Evolutionary conservation across 2,329 filamentous ascomycete species (phyloP).

Genomic region (Trichophaea hybrida): DNA sequence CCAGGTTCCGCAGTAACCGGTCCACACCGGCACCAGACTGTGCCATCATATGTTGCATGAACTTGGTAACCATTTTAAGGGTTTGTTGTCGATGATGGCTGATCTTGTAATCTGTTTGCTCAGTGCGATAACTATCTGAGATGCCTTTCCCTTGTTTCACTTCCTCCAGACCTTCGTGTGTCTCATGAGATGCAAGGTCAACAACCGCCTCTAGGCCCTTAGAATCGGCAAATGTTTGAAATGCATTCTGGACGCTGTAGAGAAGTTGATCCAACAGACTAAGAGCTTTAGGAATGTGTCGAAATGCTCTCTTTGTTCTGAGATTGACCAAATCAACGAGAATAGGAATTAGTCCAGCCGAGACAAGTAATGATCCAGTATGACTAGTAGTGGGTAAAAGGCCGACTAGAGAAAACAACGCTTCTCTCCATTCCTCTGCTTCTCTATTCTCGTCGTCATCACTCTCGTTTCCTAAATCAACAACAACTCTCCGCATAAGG

Average conservation of each 20-base stretch:
- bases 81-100: constrained; percentile 89
- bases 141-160: constrained; percentile 60
- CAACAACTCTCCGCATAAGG: constrained; percentile 76
- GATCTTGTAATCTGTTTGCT: constrained; percentile 80
- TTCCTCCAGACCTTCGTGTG: constrained; percentile 51
- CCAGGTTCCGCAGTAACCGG: constrained; percentile 76
- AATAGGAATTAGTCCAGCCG: constrained; percentile 77
- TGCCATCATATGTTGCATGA: constrained; percentile 88
- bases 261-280: constrained; percentile 80
- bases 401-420: constrained; percentile 73
- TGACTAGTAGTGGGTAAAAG: constrained; percentile 57
- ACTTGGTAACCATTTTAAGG: constrained; percentile 85
- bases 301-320: constrained; percentile 65
- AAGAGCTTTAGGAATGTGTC: constrained; percentile 69
- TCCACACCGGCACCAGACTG: constrained; percentile 73
- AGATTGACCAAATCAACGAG: constrained; percentile 77
- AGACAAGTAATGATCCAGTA: constrained; percentile 69
- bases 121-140: constrained; percentile 55
- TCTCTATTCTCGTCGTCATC: constrained; percentile 48
- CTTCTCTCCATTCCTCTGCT: constrained; percentile 77
- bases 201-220: constrained; percentile 81
- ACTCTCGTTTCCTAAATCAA: constrained; percentile 51
- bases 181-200: constrained; percentile 69
- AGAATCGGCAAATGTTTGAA: constrained; percentile 65
- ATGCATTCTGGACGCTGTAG: constrained; percentile 69